Evolutionary conservation across 306 rosid genomes (phyloP).

Genomic region (Mimosa bimucronata): DNA sequence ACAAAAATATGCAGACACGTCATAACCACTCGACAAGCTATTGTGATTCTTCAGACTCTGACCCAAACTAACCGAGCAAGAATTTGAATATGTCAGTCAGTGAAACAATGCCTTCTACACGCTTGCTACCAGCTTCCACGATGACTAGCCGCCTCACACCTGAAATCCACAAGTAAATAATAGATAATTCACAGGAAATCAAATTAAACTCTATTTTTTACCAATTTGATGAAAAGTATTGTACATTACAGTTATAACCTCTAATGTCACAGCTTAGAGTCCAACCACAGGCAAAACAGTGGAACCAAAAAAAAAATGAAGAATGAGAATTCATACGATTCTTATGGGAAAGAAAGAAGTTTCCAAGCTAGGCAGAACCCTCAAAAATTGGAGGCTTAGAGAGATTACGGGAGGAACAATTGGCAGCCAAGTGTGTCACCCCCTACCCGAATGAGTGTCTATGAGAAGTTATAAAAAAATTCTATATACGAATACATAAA

Average conservation of each 20-base stretch:
- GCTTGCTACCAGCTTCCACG: slow-evolving; percentile 96
- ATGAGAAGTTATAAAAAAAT: too few relatives aligned
- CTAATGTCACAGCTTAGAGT: neutral
- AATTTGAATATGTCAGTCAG: slow-evolving; percentile 83
- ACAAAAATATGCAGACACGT: slow-evolving; percentile 28
- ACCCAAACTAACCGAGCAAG: slow-evolving; percentile 62
- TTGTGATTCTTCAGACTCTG: slow-evolving; percentile 30
- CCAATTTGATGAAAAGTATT: neutral
- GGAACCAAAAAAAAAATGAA: neutral
- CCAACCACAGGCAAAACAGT: neutral
- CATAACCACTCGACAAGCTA: slow-evolving; percentile 41
- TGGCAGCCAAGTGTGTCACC: too few relatives aligned
- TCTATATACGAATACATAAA: too few relatives aligned
- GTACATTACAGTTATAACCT: neutral
- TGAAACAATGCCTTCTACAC: slow-evolving; percentile 87
- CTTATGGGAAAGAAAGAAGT: neutral
- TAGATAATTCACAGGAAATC: slow-evolving; percentile 5
- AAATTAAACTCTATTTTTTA: slow-evolving; percentile 10
- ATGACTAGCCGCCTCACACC: slow-evolving; percentile 86
- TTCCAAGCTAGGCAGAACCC: too few relatives aligned
- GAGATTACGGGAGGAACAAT: too few relatives aligned
- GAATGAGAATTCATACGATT: neutral
- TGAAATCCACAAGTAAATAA: slow-evolving; percentile 42
- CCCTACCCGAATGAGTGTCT: too few relatives aligned
- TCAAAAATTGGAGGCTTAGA: too few relatives aligned